These are phyloP conservation scores for Phanerochaete sordida DNA, from an alignment of 768 basidiomycete genomes.

Conservation along the genomic window DNA sequence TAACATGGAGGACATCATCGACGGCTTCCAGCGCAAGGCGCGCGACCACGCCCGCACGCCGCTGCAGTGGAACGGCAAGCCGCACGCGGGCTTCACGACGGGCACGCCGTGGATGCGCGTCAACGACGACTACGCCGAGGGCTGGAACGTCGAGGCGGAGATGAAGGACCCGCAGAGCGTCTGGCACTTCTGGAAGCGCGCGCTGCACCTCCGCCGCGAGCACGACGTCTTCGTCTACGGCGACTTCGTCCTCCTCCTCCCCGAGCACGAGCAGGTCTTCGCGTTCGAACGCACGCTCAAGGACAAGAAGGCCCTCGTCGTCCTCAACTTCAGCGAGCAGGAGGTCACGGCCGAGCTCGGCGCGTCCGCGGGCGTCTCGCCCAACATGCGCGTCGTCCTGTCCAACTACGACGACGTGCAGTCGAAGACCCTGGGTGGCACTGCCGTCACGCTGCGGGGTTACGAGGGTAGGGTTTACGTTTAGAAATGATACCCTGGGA, in stretches of 20 bases:
- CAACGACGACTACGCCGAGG: constrained; percentile 56
- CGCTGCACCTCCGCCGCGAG: constrained; percentile 51
- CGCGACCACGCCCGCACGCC: background rate
- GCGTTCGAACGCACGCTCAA: constrained; percentile 46
- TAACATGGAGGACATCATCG: constrained; percentile 61
- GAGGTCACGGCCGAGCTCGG: background rate
- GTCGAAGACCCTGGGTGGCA: background rate
- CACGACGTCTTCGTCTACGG: constrained; percentile 61
- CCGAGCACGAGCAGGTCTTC: constrained; percentile 47
- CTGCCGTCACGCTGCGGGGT: background rate
- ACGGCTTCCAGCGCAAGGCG: constrained; percentile 57
- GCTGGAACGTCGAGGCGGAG: constrained; percentile 56
- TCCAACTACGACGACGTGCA: background rate
- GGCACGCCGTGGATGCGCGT: constrained; percentile 74
- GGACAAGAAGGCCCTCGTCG: constrained; percentile 29
- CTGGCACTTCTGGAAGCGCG: constrained; percentile 55
- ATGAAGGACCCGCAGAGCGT: constrained; percentile 47
- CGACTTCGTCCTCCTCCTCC: constrained; percentile 48
- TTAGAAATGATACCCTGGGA: background rate
- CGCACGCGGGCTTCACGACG: constrained; percentile 62
- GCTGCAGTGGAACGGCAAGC: constrained; percentile 42
- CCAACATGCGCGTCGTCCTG: background rate
- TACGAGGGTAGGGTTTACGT: background rate
- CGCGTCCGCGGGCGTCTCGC: background rate
- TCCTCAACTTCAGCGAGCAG: constrained; percentile 44